phyloP scores from a whole-genome alignment of 768 basidiomycete species.

The Leccinum olivaceopallidum region DNA sequence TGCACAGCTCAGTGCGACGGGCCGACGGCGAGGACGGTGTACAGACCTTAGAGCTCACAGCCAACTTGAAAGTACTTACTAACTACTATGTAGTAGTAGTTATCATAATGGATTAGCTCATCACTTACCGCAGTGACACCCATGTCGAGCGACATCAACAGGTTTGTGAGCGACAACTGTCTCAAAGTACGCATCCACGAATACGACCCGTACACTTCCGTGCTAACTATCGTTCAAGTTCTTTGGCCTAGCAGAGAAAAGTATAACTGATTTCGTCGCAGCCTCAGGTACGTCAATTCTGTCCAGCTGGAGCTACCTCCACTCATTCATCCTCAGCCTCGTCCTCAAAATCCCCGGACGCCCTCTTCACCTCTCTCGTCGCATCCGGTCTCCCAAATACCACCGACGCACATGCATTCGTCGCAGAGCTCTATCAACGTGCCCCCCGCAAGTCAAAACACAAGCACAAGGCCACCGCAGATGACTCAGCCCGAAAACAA shows the following conservation, averaged over 20 bases:
- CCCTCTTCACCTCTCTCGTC: constrained; percentile 73
- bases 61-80: too few relatives aligned
- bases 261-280: constrained; percentile 83
- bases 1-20: too few relatives aligned
- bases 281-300: constrained; percentile 63
- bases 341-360: constrained; percentile 77
- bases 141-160: constrained; percentile 66
- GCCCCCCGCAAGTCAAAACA: constrained; percentile 79
- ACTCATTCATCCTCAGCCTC: constrained; percentile 47
- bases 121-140: not conserved
- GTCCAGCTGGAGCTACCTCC: too few relatives aligned
- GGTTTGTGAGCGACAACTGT: constrained; percentile 79
- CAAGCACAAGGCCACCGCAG: constrained; percentile 48
- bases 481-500: constrained; percentile 53
- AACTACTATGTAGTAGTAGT: too few relatives aligned
- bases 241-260: constrained; percentile 81
- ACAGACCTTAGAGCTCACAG: too few relatives aligned
- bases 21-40: too few relatives aligned
- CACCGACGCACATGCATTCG: constrained; percentile 77
- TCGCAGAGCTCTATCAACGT: constrained; percentile 70
- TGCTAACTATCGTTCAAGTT: constrained; percentile 46
- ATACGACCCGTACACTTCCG: not conserved
- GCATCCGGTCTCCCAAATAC: constrained; percentile 81
- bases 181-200: constrained; percentile 51
- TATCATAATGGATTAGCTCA: not conserved